phyloP scores from a whole-genome alignment of 352 stramenopile species.

The Pythium grandisporangium region DNA sequence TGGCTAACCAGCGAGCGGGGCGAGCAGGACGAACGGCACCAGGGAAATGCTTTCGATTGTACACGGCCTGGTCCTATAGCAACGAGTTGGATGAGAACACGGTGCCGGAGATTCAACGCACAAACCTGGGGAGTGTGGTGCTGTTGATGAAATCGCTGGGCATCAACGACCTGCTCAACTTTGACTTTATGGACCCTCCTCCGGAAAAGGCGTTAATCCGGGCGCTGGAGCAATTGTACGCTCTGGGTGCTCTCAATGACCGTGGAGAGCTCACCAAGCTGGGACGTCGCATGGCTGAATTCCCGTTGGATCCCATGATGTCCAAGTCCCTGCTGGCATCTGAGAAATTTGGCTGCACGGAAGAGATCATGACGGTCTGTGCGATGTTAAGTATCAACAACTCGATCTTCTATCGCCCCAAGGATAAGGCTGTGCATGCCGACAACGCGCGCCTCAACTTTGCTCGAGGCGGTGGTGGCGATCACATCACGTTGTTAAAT shows the following conservation, averaged over 20 bases:
- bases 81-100: conserved; percentile 98
- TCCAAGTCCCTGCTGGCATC: conserved; percentile 89
- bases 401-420: conserved; percentile 98
- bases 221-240: conserved; percentile 98
- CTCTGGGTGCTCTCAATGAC: conserved; percentile 98
- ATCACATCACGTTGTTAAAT: conserved; percentile 96
- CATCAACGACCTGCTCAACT: conserved; percentile 99
- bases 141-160: conserved; percentile 98
- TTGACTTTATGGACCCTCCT: conserved; percentile 99
- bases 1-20: conserved; percentile 94
- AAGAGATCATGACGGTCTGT: conserved; percentile 95
- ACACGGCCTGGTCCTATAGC: conserved; percentile 98
- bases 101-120: conserved; percentile 96
- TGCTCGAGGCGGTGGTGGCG: conserved; percentile 92
- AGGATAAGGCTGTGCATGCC: conserved; percentile 98
- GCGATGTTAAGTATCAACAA: conserved; percentile 98
- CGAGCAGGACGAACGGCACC: conserved; percentile 94
- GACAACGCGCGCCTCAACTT: conserved; percentile 99
- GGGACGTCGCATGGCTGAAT: conserved; percentile 93
- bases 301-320: conserved; percentile 94
- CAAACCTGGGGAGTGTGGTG: conserved; percentile 97
- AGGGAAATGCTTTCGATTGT: conserved; percentile 99
- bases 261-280: conserved; percentile 97
- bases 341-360: conserved; percentile 87
- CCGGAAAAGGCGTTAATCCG: conserved; percentile 98